These are phyloP conservation scores for Lipomyces spencermartinsiae DNA, from an alignment of 805 yeast species.

Conservation along the genomic window DNA sequence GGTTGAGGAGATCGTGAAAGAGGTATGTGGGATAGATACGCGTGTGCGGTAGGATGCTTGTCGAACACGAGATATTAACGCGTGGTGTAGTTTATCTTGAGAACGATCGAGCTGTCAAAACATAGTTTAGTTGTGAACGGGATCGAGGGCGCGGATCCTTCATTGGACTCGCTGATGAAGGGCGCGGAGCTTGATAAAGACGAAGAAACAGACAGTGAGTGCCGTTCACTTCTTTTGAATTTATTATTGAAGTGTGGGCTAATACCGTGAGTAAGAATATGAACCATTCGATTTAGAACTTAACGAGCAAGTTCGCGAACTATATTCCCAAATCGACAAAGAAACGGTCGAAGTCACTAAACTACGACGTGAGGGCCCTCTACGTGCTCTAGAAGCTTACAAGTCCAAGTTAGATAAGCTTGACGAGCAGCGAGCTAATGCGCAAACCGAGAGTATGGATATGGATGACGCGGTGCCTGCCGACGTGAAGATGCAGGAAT, in stretches of 20 bases:
- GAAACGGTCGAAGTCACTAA: conserved; percentile 63
- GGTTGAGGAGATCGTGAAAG: conserved; percentile 53
- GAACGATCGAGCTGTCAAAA: conserved; percentile 62
- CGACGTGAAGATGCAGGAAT: conserved; percentile 9
- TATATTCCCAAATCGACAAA: conserved; percentile 46
- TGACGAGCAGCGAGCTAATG: conserved; percentile 7
- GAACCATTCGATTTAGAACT: conserved; percentile 75
- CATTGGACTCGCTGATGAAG: conserved; percentile 41
- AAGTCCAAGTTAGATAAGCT: conserved; percentile 46
- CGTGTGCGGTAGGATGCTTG: background rate
- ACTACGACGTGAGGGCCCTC: conserved; percentile 52
- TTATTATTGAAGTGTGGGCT: background rate
- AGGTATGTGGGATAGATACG: conserved; percentile 32
- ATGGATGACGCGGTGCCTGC: conserved; percentile 7
- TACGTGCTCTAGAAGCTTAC: conserved; percentile 46
- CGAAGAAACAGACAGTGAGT: conserved; percentile 31
- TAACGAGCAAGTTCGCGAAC: conserved; percentile 62
- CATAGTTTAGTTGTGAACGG: conserved; percentile 65
- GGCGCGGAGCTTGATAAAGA: conserved; percentile 40
- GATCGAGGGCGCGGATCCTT: conserved; percentile 43
- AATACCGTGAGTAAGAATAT: conserved; percentile 46
- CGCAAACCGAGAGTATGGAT: conserved; percentile 1
- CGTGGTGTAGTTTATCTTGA: conserved; percentile 48
- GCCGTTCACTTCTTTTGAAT: background rate
- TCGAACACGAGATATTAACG: background rate